These are phyloP conservation scores for Starmerella kuoi DNA, from an alignment of 805 yeast species.

Conservation along the genomic window DNA sequence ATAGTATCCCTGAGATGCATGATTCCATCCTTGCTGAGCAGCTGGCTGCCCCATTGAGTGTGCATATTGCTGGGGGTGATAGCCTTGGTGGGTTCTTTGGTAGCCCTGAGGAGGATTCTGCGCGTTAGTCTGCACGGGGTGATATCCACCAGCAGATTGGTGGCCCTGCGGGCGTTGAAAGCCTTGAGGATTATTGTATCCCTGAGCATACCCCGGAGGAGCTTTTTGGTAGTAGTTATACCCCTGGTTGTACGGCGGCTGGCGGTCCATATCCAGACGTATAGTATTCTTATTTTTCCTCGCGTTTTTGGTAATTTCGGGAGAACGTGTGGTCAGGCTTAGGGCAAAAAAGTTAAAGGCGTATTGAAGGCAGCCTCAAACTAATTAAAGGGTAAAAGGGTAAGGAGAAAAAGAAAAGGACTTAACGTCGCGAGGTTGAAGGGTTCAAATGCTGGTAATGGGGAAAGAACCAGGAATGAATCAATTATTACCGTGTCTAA, in stretches of 20 bases:
- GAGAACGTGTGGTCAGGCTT: background rate
- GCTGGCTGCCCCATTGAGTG: too few species aligned
- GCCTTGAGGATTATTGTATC: background rate
- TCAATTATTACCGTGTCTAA: too few species aligned
- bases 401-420: too few species aligned
- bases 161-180: constrained; percentile 1
- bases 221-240: background rate
- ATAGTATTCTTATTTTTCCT: background rate
- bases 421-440: too few species aligned
- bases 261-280: constrained; percentile 8
- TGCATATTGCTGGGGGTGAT: background rate
- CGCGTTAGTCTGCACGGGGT: background rate
- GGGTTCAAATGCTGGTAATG: too few species aligned
- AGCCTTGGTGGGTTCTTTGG: background rate
- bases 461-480: too few species aligned
- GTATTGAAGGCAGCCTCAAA: too few species aligned
- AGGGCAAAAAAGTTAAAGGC: too few species aligned
- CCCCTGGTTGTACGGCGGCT: constrained; percentile 12
- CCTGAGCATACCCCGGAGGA: background rate
- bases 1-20: background rate
- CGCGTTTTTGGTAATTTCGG: background rate
- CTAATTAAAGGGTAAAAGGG: too few species aligned
- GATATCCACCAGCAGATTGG: background rate
- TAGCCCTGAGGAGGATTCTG: background rate
- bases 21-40: too few species aligned